Percentiles rank a stretch among this genome's conserved stretches.
Evolutionary conservation across 2,329 filamentous ascomycete genomes (phyloP).

Genomic region (Fusarium papillatum): DNA sequence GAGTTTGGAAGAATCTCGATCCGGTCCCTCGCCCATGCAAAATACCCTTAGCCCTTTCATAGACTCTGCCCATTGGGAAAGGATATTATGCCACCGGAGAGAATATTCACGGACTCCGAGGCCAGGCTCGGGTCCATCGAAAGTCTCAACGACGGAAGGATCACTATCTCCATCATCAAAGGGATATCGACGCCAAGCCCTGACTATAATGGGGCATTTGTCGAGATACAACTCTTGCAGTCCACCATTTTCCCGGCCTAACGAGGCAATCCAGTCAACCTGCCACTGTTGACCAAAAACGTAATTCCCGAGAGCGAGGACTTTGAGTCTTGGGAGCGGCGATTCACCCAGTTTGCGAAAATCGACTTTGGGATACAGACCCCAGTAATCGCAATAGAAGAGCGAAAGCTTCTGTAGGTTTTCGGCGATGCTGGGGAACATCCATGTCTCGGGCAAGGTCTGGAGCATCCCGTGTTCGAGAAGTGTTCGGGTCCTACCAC

Average conservation of each 20-base stretch:
- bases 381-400: conserved; percentile 52
- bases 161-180: not conserved
- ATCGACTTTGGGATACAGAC: conserved; percentile 55
- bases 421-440: conserved; percentile 21
- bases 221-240: conserved; percentile 58
- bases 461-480: not conserved
- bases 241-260: conserved; percentile 40
- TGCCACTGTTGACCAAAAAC: conserved; percentile 60
- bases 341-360: conserved; percentile 38
- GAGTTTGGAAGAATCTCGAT: not conserved
- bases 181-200: not conserved
- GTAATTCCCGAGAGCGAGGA: conserved; percentile 55
- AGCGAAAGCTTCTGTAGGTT: conserved; percentile 53
- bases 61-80: conserved; percentile 3
- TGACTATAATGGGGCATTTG: conserved; percentile 53
- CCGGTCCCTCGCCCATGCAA: not conserved
- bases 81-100: conserved; percentile 12
- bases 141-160: not conserved
- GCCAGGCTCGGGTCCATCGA: not conserved
- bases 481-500: not conserved
- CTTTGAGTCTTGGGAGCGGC: conserved; percentile 53
- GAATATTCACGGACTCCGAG: not conserved
- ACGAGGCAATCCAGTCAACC: conserved; percentile 58
- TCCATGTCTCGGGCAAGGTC: conserved; percentile 37
- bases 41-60: conserved; percentile 18